phyloP scores from a whole-genome alignment of 768 basidiomycete genomes.

The Thelephora ganbajun region DNA sequence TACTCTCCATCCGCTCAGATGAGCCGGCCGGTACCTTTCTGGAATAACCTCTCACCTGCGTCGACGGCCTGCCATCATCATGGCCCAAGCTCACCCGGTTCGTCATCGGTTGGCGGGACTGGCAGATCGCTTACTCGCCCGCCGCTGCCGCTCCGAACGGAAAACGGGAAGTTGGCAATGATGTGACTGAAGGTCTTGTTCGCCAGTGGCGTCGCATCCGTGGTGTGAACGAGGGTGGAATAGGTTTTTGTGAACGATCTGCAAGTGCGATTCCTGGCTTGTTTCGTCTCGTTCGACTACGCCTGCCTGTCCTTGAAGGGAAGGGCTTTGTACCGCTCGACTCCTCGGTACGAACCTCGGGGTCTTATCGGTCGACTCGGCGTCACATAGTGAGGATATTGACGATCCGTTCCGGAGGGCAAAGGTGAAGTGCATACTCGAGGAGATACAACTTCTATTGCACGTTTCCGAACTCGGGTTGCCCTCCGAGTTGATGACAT shows the following conservation, averaged over 20 bases:
- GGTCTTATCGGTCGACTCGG: slow-evolving; percentile 53
- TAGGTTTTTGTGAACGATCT: slow-evolving; percentile 46
- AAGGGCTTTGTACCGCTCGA: slow-evolving; percentile 8
- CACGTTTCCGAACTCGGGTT: slow-evolving; percentile 59
- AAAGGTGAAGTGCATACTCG: slow-evolving; percentile 74
- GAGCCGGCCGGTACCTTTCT: slow-evolving; percentile 91
- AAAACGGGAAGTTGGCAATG: slow-evolving; percentile 63
- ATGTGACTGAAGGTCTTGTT: slow-evolving; percentile 67
- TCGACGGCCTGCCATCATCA: slow-evolving; percentile 48
- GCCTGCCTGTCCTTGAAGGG: slow-evolving; percentile 3
- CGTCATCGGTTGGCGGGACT: slow-evolving; percentile 12
- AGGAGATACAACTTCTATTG: slow-evolving; percentile 56
- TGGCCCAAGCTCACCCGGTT: slow-evolving; percentile 17
- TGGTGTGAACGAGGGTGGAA: slow-evolving; percentile 58
- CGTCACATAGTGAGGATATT: slow-evolving; percentile 74
- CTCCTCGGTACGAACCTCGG: slow-evolving; percentile 33
- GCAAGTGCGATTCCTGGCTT: slow-evolving; percentile 12
- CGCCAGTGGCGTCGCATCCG: slow-evolving; percentile 71
- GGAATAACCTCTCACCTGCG: slow-evolving; percentile 71
- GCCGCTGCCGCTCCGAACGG: slow-evolving; percentile 30
- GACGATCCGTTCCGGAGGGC: slow-evolving; percentile 66
- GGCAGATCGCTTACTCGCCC: slow-evolving; percentile 14
- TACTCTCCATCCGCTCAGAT: slow-evolving; percentile 66
- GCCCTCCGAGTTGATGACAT: slow-evolving; percentile 77
- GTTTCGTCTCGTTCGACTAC: background rate